These are phyloP conservation scores for Haplosporangium sp. DNA, from an alignment of 371 early-diverging fungal species.

Conservation along the genomic window DNA sequence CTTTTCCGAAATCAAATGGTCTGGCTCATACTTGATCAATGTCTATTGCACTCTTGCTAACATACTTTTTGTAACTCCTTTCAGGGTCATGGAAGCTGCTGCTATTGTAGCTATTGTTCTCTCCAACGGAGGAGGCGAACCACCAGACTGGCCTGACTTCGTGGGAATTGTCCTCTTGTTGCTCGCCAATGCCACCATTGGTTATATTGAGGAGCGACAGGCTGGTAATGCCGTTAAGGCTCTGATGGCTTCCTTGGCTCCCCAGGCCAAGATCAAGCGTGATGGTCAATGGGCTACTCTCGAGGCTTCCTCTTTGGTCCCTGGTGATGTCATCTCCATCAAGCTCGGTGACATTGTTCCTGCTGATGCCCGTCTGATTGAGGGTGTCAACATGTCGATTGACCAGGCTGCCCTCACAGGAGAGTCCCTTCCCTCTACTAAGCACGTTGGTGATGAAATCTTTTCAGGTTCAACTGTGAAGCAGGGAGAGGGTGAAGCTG, in stretches of 20 bases:
- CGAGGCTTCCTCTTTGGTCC: conserved; percentile 69
- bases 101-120: conserved; percentile 79
- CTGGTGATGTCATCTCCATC: conserved; percentile 79
- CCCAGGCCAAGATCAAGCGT: conserved; percentile 76
- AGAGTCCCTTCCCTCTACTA: conserved; percentile 80
- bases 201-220: conserved; percentile 86
- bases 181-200: conserved; percentile 86
- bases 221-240: conserved; percentile 83
- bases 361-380: conserved; percentile 74
- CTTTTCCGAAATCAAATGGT: background rate
- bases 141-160: conserved; percentile 87
- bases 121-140: conserved; percentile 71
- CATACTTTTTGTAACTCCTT: no score
- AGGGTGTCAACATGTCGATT: conserved; percentile 62
- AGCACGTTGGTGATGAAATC: conserved; percentile 76
- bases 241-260: conserved; percentile 78
- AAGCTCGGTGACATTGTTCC: conserved; percentile 85
- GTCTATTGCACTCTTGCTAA: no score
- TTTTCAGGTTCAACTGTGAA: conserved; percentile 88
- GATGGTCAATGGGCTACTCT: conserved; percentile 67
- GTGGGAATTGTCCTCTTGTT: conserved; percentile 84
- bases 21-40: no score
- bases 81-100: conserved; percentile 80
- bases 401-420: conserved; percentile 91
- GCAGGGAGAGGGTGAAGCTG: conserved; percentile 91